These are phyloP conservation scores for Paratinospora sagittata DNA, from an alignment of 164 flowering plant genomes.

Conservation along the genomic window DNA sequence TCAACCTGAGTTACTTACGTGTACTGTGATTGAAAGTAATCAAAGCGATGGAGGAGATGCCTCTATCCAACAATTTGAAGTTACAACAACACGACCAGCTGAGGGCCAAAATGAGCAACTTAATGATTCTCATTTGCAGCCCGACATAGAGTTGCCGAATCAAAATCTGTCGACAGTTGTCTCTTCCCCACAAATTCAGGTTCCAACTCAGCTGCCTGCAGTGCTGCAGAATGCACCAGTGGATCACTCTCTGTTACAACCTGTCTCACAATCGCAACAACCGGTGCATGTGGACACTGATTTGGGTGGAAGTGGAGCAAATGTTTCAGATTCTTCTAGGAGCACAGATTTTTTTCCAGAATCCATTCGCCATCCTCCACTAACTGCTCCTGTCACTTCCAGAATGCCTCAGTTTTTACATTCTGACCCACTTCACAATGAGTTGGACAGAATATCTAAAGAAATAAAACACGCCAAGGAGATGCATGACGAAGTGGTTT, in stretches of 20 bases:
- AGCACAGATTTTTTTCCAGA: conserved; percentile 16
- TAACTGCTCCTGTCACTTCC: conserved; percentile 17
- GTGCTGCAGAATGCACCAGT: not conserved
- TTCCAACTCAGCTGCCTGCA: not conserved
- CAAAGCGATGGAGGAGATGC: conserved; percentile 7
- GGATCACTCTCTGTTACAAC: not conserved
- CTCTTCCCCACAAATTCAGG: conserved; percentile 5
- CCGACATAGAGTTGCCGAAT: not conserved
- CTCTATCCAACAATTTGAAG: conserved; percentile 5
- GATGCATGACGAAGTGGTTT: conserved; percentile 48
- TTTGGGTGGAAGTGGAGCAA: conserved; percentile 13
- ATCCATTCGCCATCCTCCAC: conserved; percentile 16
- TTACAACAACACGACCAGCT: conserved; percentile 2
- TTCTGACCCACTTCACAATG: conserved; percentile 58
- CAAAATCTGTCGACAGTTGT: not conserved
- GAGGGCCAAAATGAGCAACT: conserved; percentile 15
- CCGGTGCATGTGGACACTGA: conserved; percentile 5
- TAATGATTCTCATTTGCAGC: conserved; percentile 17
- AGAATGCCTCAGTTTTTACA: conserved; percentile 12
- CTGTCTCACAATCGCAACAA: conserved; percentile 3
- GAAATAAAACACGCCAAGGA: conserved; percentile 37
- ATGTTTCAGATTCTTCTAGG: conserved; percentile 1
- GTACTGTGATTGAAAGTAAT: conserved; percentile 4
- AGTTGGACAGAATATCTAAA: conserved; percentile 40
- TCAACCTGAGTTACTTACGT: conserved; percentile 5